Base-by-base conservation (phyloP, 805 yeast species). In the Zygoascus tannicola region DNA sequence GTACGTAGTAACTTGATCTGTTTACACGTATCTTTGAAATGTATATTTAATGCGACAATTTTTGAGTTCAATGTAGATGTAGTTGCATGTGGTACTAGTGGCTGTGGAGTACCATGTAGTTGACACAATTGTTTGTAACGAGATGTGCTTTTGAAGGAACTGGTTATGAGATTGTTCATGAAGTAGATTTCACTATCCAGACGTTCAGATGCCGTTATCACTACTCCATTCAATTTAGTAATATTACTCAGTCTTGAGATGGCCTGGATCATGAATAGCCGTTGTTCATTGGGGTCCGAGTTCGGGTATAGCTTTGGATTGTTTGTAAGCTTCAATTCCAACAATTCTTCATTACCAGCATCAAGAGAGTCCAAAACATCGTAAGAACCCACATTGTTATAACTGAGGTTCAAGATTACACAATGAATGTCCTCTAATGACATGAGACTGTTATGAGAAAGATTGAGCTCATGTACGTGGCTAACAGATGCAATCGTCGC, bases 121-220 rank as follows among this genome's bases (percentile, higher is more conserved):
- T 46, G 34, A 3, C 28, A 10, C n/a, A 76, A 66, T 21, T 58
- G 30, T 2, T 40, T 35, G 81, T 82, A 80, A 1, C 36, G 19
- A 32, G 56, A 50, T 10, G 44, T 38, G 4, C 55, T 55, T 16
- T 54, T 47, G n/a, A 53, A 56, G 5, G 15, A 23, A 30, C n/a
- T 2, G 14, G 35, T 5, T 15, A 14, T 26, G 0, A 82, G 74
- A 48, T 69, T 69, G 4, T 78, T 68, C 22, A 82, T 64, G 47
- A 82, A 78, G 55, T 73, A 85, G 3, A 83, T 56, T 57, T 86
- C 95, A 1, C 84, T 81, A 50, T 80, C 82, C 4, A 46, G 50
- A 15, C 86, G 66, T 40, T 78, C 82, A 1, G 61, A 68, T 0
- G 37, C 44, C 2, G 64, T 55, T 5, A 85, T 62, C 0, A 32